A percentile compares a stretch with the other conserved stretches of the same genome.
Conservation (phyloP, 345 rosid species). For the Gossypium arboreum region DNA sequence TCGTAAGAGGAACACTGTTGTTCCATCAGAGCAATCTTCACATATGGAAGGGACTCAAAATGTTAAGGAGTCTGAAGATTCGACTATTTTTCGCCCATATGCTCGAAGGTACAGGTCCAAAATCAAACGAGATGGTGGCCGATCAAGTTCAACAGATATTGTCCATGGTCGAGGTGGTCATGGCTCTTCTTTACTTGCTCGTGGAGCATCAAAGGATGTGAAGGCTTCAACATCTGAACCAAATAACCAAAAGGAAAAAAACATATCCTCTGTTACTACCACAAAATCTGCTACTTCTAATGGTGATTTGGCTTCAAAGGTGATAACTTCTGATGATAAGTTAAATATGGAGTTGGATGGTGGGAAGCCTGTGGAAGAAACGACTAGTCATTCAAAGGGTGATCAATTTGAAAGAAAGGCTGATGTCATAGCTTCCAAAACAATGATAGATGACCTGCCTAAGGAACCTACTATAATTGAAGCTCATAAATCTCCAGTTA, state of each 20-base stretch:
- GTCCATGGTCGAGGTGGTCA: constrained; percentile 67
- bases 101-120: constrained; percentile 93
- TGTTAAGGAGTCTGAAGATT: constrained; percentile 89
- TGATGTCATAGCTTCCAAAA: constrained; percentile 24
- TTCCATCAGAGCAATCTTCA: constrained; percentile 66
- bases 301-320: constrained; percentile 47
- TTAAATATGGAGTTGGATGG: constrained; percentile 45
- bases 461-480: constrained; percentile 28
- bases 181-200: constrained; percentile 53
- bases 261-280: constrained; percentile 38
- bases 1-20: constrained; percentile 47
- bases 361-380: constrained; percentile 37
- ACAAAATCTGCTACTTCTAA: constrained; percentile 47
- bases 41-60: constrained; percentile 58
- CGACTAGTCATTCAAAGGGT: constrained; percentile 28
- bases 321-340: constrained; percentile 37
- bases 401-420: constrained; percentile 34
- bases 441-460: constrained; percentile 1
- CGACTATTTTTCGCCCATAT: constrained; percentile 94
- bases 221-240: constrained; percentile 53
- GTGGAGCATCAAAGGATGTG: constrained; percentile 49
- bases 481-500: constrained; percentile 25
- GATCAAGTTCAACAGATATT: constrained; percentile 69
- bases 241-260: constrained; percentile 55
- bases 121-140: constrained; percentile 74